A percentile compares a stretch with the other conserved stretches of the same genome.
These are phyloP conservation scores for Flagelloscypha sp. DNA, from an alignment of 768 basidiomycete genomes.

Conservation along the genomic window DNA sequence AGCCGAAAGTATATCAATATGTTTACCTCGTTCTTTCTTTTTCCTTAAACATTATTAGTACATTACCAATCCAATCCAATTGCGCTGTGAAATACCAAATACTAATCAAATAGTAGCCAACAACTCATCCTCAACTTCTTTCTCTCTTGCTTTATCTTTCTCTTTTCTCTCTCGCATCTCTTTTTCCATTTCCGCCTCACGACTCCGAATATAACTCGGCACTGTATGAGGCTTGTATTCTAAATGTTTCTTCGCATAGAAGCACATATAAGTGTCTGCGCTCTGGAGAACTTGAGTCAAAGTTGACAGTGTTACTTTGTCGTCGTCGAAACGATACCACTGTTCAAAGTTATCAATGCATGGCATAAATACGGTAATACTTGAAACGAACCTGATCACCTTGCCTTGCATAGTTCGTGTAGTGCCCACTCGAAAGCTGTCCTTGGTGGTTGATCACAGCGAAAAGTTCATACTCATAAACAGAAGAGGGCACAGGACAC, in stretches of 20 bases:
- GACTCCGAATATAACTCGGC: constrained; percentile 57
- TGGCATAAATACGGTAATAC: constrained; percentile 1
- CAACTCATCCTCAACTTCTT: constrained; percentile 38
- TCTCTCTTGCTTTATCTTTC: constrained; percentile 39
- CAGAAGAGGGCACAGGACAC: not conserved
- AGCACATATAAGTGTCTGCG: constrained; percentile 88
- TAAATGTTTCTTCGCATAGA: constrained; percentile 85
- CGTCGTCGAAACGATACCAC: constrained; percentile 96
- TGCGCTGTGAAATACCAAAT: too few relatives aligned
- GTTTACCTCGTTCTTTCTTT: too few relatives aligned
- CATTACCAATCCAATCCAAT: too few relatives aligned
- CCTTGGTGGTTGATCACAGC: constrained; percentile 94
- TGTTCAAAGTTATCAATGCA: constrained; percentile 21
- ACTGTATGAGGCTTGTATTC: constrained; percentile 70
- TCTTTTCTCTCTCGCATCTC: constrained; percentile 44
- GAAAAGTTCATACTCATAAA: constrained; percentile 89
- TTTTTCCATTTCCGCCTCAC: constrained; percentile 62
- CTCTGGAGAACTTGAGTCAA: constrained; percentile 58
- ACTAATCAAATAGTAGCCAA: constrained; percentile 30
- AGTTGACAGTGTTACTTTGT: constrained; percentile 73
- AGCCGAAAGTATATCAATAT: too few relatives aligned
- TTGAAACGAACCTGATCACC: constrained; percentile 64
- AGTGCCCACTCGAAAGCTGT: constrained; percentile 90
- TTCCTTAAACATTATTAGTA: too few relatives aligned
- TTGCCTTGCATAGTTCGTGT: constrained; percentile 79